phyloP scores from a whole-genome alignment of 768 basidiomycete genomes.

The Xerocomus brunneocitrinus region DNA sequence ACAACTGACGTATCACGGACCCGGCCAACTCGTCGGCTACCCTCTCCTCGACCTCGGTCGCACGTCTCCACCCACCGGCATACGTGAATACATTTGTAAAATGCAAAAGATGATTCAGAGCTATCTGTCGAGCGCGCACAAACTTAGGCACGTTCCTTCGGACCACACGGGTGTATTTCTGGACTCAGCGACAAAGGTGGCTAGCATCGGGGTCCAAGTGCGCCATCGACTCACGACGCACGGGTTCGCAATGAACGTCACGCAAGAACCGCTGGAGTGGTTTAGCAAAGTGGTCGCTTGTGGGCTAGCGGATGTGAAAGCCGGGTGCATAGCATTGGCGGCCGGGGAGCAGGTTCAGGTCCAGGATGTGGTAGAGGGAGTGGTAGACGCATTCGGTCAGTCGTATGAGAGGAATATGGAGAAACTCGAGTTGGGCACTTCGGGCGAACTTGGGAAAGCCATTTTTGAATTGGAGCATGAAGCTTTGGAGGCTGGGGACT shows the following conservation, averaged over 20 bases:
- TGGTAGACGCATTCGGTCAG: conserved; percentile 46
- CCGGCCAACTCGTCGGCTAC: conserved; percentile 96
- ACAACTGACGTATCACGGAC: conserved; percentile 94
- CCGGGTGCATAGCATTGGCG: conserved; percentile 59
- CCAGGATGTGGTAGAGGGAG: conserved; percentile 46
- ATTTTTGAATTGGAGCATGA: conserved; percentile 47
- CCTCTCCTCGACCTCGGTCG: conserved; percentile 87
- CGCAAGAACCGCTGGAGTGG: conserved; percentile 76
- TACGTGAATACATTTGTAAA: conserved; percentile 80
- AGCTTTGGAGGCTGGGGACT: conserved; percentile 39
- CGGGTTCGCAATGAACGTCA: conserved; percentile 92
- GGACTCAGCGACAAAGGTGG: conserved; percentile 76
- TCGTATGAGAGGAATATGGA: conserved; percentile 47
- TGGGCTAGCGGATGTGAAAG: conserved; percentile 78
- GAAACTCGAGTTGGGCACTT: conserved; percentile 37
- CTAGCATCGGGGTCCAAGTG: conserved; percentile 95
- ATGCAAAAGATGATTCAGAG: conserved; percentile 68
- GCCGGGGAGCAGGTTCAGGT: conserved; percentile 39
- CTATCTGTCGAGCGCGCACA: conserved; percentile 59
- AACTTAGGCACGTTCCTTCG: conserved; percentile 51
- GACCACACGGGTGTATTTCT: conserved; percentile 92
- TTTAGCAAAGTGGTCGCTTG: conserved; percentile 89
- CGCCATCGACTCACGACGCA: conserved; percentile 92
- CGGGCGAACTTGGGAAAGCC: conserved; percentile 45
- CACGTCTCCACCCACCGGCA: conserved; percentile 63